Conservation (phyloP, 129 eudicot species). For the Pittosporum tobira region DNA sequence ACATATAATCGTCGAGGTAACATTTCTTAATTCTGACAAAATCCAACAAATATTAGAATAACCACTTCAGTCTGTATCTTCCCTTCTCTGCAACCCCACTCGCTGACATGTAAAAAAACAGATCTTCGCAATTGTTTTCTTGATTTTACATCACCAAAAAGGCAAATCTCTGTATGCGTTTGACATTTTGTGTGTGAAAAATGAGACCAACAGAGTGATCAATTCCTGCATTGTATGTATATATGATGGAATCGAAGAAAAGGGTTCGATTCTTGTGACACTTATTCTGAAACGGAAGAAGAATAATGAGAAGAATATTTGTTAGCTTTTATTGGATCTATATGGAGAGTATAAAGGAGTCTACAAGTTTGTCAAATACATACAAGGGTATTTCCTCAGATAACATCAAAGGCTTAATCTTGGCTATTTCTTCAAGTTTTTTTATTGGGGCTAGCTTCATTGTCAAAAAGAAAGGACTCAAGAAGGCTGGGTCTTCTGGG, state of each 20-base stretch:
- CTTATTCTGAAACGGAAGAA: neutral
- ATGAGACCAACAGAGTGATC: neutral
- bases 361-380: neutral
- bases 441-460: slow-evolving; percentile 51
- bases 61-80: no score
- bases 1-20: no score
- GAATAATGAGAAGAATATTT: neutral
- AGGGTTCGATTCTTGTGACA: neutral
- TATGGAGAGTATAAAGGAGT: neutral
- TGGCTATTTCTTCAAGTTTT: slow-evolving; percentile 41
- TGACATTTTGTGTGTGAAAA: no score
- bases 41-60: no score
- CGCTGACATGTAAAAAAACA: no score
- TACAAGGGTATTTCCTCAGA: slow-evolving; percentile 39
- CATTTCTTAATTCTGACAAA: no score
- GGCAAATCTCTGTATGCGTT: no score
- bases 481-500: slow-evolving; percentile 43
- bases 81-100: no score
- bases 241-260: neutral
- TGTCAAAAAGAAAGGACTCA: slow-evolving; percentile 44
- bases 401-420: slow-evolving; percentile 36
- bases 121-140: no score
- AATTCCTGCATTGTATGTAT: neutral
- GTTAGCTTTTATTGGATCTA: neutral
- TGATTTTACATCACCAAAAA: no score